These are phyloP conservation scores for Boechera retrofracta DNA, from an alignment of 345 rosid species.

Conservation along the genomic window DNA sequence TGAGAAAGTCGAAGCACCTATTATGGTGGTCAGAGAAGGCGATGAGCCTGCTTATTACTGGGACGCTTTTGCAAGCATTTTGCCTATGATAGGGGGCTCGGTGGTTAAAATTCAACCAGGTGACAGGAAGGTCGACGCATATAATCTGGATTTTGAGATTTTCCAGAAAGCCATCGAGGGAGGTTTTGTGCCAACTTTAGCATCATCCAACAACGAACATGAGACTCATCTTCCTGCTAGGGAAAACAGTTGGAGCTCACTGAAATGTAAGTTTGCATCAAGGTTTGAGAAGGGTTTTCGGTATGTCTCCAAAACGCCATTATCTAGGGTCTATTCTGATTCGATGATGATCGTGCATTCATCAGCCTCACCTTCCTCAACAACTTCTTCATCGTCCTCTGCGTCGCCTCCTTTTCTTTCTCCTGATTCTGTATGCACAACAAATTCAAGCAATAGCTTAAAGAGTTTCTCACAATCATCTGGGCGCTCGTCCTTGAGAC, in stretches of 20 bases:
- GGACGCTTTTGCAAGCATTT: constrained; percentile 77
- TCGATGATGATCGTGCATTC: constrained; percentile 86
- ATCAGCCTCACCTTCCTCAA: constrained; percentile 62
- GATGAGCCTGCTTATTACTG: constrained; percentile 87
- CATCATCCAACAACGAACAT: constrained; percentile 77
- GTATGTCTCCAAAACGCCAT: constrained; percentile 70
- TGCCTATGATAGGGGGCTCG: constrained; percentile 65
- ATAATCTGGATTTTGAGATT: constrained; percentile 92
- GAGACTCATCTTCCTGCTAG: constrained; percentile 94
- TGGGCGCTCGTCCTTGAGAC: constrained; percentile 69
- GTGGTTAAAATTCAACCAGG: constrained; percentile 57
- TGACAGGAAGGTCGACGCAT: constrained; percentile 71
- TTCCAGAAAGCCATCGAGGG: constrained; percentile 82
- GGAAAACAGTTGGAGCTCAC: constrained; percentile 93
- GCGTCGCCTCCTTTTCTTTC: constrained; percentile 80
- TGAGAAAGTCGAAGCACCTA: constrained; percentile 83
- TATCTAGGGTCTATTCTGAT: constrained; percentile 90
- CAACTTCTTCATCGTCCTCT: constrained; percentile 57
- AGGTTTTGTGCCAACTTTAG: constrained; percentile 92
- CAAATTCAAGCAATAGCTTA: constrained; percentile 67
- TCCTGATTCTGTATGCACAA: constrained; percentile 66
- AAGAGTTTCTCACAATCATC: constrained; percentile 69
- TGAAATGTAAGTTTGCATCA: constrained; percentile 86
- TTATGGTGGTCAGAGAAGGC: constrained; percentile 77
- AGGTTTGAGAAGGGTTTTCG: constrained; percentile 53